Conservation (phyloP, 805 yeast genomes). For the Zygoascus flipseniorum region DNA sequence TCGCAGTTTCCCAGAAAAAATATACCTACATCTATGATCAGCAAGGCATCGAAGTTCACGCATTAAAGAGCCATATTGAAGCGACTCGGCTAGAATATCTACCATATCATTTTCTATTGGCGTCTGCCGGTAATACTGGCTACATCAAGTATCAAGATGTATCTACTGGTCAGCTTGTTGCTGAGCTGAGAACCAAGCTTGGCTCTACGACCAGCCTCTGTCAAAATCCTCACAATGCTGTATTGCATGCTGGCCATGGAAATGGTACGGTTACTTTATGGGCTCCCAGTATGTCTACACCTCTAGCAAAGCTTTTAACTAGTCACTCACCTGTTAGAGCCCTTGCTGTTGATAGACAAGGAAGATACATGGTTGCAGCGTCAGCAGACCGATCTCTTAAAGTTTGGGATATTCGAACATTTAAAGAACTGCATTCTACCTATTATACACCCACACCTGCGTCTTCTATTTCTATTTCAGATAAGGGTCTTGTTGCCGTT, state of each 20-base stretch:
- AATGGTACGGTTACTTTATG: conserved; percentile 90
- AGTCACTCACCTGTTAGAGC: conserved; percentile 84
- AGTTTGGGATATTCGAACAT: conserved; percentile 88
- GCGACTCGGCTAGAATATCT: conserved; percentile 74
- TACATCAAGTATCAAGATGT: conserved; percentile 89
- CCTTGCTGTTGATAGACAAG: conserved; percentile 82
- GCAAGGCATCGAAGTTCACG: conserved; percentile 84
- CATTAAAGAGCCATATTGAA: conserved; percentile 84
- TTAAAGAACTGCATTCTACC: conserved; percentile 49
- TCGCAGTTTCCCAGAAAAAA: conserved; percentile 95
- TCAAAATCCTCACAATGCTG: conserved; percentile 94
- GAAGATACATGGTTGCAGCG: conserved; percentile 86
- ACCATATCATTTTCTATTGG: conserved; percentile 85
- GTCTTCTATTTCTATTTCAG: conserved; percentile 68
- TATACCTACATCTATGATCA: conserved; percentile 88
- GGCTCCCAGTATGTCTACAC: conserved; percentile 84
- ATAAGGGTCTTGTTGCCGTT: conserved; percentile 77
- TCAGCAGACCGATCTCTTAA: conserved; percentile 80
- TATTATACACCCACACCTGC: conserved; percentile 83
- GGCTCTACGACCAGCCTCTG: conserved; percentile 87
- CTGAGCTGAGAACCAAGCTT: conserved; percentile 75
- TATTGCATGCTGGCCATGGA: conserved; percentile 85
- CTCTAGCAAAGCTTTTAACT: conserved; percentile 73
- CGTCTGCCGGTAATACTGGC: conserved; percentile 85
- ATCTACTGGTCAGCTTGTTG: conserved; percentile 78